A percentile compares a stretch with the other conserved stretches of the same genome.
These are phyloP conservation scores for Alnus glutinosa DNA, from an alignment of 306 rosid genomes.

Conservation along the genomic window DNA sequence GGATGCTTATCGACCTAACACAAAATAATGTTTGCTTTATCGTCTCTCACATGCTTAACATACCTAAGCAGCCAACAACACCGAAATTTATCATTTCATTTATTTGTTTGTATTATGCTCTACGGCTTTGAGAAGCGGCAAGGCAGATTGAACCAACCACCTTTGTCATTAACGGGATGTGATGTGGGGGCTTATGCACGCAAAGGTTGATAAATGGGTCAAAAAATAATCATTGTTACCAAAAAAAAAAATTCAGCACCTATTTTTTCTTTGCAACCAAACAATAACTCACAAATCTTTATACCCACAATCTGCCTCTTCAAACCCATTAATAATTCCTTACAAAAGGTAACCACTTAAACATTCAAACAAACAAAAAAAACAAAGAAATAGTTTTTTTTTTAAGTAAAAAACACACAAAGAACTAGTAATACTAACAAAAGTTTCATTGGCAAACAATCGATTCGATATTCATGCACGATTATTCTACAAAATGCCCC, in stretches of 20 bases:
- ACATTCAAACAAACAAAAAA: neutral
- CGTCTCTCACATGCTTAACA: no score
- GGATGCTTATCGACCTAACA: no score
- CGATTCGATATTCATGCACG: neutral
- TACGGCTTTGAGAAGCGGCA: no score
- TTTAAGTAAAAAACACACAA: neutral
- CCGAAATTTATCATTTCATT: no score
- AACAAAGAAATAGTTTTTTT: no score
- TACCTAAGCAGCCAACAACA: no score
- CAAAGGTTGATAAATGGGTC: neutral
- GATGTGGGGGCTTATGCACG: no score
- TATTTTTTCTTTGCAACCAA: neutral
- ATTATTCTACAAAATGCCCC: neutral
- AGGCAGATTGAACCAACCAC: no score
- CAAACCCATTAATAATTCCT: neutral
- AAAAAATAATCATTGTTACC: neutral
- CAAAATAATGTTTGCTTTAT: no score
- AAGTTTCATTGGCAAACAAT: constrained; percentile 7
- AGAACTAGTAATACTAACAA: neutral
- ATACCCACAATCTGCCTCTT: neutral
- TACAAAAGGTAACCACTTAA: neutral
- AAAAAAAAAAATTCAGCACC: neutral
- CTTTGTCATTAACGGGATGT: no score
- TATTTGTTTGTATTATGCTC: no score
- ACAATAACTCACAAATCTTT: neutral